Evolutionary conservation across 345 rosid species (phyloP).

Genomic region (Linum trigynum): DNA sequence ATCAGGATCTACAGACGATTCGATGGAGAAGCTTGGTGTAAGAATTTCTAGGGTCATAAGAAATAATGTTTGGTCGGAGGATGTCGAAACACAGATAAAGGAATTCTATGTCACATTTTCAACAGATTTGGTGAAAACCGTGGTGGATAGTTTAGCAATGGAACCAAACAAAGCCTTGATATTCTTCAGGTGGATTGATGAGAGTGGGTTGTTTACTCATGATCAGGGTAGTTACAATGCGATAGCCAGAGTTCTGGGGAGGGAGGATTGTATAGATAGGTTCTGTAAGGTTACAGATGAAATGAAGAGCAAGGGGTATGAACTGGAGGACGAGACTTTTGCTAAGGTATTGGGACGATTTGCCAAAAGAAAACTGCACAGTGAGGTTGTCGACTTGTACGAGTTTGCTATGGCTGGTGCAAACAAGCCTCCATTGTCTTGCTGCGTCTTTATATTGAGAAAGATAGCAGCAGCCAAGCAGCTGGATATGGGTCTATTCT

Average conservation of each 20-base stretch:
- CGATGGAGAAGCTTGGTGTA: slow-evolving; percentile 32
- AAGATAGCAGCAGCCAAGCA: slow-evolving; percentile 50
- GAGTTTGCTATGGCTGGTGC: slow-evolving; percentile 60
- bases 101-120: slow-evolving; percentile 44
- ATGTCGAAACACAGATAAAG: slow-evolving; percentile 41
- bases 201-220: slow-evolving; percentile 46
- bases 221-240: slow-evolving; percentile 58
- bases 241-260: slow-evolving; percentile 61
- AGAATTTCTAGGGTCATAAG: slow-evolving; percentile 53
- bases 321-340: slow-evolving; percentile 58
- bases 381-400: slow-evolving; percentile 65
- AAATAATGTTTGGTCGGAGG: slow-evolving; percentile 62
- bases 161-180: slow-evolving; percentile 66
- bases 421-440: slow-evolving; percentile 42
- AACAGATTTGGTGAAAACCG: slow-evolving; percentile 42
- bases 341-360: slow-evolving; percentile 42
- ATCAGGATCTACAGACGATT: slow-evolving; percentile 43
- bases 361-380: slow-evolving; percentile 47
- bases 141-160: slow-evolving; percentile 51
- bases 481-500: slow-evolving; percentile 55
- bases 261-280: slow-evolving; percentile 64
- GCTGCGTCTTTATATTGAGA: slow-evolving; percentile 51
- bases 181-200: slow-evolving; percentile 78
- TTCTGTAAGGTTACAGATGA: slow-evolving; percentile 67
- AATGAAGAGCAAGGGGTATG: slow-evolving; percentile 48